phyloP scores from a whole-genome alignment of 1,284 basidiomycete genomes.

The Leccinum solheimii region DNA sequence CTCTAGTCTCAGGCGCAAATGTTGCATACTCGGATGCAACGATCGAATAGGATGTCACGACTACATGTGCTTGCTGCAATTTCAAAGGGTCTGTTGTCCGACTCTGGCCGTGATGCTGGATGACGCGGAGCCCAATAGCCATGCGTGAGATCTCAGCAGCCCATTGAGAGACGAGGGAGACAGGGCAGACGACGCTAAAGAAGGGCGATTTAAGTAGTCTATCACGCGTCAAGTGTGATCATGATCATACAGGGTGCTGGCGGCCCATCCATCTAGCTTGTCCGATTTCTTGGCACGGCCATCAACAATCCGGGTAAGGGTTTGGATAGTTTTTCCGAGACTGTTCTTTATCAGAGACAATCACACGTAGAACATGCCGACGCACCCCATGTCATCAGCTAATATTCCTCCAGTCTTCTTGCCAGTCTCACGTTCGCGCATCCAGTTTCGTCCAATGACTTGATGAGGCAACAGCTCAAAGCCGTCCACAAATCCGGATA shows the following conservation, averaged over 20 bases:
- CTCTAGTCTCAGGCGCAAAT: constrained; percentile 48
- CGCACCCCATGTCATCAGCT: constrained; percentile 89
- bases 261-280: constrained; percentile 68
- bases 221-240: constrained; percentile 2
- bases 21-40: constrained; percentile 72
- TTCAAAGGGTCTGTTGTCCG: constrained; percentile 65
- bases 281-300: constrained; percentile 70
- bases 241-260: constrained; percentile 67
- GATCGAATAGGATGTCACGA: constrained; percentile 83
- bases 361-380: neutral
- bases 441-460: constrained; percentile 83
- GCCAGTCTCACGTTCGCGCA: constrained; percentile 79
- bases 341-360: constrained; percentile 37
- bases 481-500: constrained; percentile 71
- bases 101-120: constrained; percentile 79
- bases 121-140: constrained; percentile 66
- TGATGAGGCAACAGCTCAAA: constrained; percentile 85
- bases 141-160: constrained; percentile 83
- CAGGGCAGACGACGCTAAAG: constrained; percentile 75
- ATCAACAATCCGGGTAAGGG: constrained; percentile 79
- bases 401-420: constrained; percentile 86
- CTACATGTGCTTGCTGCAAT: constrained; percentile 69
- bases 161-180: constrained; percentile 92
- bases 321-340: constrained; percentile 93
- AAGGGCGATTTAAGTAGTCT: constrained; percentile 16